Conservation (phyloP, 257 asterid species). For the Linaria vulgaris region DNA sequence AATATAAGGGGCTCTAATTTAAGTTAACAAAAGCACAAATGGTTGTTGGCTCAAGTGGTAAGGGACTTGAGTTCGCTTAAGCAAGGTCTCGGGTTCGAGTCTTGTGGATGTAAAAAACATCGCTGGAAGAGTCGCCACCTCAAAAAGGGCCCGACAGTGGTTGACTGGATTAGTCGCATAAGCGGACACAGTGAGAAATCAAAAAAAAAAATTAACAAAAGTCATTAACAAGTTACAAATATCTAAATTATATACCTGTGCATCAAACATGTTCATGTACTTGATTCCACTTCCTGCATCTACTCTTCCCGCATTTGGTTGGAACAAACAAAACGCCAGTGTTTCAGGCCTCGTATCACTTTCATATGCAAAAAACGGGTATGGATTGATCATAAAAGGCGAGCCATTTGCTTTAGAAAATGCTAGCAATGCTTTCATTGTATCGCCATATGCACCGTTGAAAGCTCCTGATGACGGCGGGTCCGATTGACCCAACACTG, state of each 20-base stretch:
- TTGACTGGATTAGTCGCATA: too few species aligned
- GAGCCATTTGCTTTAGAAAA: constrained; percentile 63
- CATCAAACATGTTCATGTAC: constrained; percentile 99
- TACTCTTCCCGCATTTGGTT: constrained; percentile 81
- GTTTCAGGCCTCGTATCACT: constrained; percentile 90
- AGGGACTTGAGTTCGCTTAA: too few species aligned
- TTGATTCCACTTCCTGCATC: constrained; percentile 72
- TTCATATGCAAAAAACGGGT: constrained; percentile 87
- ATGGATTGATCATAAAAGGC: constrained; percentile 93
- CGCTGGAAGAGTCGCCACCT: too few species aligned
- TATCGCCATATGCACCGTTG: constrained; percentile 41
- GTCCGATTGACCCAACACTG: constrained; percentile 72
- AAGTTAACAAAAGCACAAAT: too few species aligned
- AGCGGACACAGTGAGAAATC: too few species aligned
- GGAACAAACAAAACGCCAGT: constrained; percentile 84
- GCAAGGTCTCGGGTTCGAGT: too few species aligned
- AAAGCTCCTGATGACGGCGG: constrained; percentile 89
- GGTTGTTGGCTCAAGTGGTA: too few species aligned
- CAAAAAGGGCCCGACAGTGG: too few species aligned
- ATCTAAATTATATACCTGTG: constrained; percentile 57
- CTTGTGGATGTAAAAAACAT: too few species aligned
- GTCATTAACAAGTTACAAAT: too few species aligned
- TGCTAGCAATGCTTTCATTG: constrained; percentile 61
- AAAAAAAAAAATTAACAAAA: neutral
- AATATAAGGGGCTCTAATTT: too few species aligned